These are phyloP conservation scores for Leptodermis oblonga DNA, from an alignment of 257 asterid genomes.

Conservation along the genomic window DNA sequence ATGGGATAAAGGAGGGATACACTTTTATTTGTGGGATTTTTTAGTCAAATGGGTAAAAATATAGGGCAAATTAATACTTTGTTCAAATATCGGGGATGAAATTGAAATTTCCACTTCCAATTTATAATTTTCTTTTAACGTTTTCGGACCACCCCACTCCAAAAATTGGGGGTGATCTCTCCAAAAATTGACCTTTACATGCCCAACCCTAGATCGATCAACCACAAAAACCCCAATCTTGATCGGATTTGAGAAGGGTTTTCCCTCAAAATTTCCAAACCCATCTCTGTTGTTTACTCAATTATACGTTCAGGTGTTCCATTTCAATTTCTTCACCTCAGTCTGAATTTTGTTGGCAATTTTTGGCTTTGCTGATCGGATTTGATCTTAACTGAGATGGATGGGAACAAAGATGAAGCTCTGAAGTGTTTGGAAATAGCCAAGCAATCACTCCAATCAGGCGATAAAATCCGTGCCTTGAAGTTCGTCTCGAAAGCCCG, in stretches of 20 bases:
- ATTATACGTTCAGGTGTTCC: neutral
- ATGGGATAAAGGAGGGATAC: too few relatives aligned
- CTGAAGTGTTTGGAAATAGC: slow-evolving; percentile 78
- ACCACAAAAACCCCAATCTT: neutral
- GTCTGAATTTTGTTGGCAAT: neutral
- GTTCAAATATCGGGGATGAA: neutral
- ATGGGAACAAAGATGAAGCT: slow-evolving; percentile 99
- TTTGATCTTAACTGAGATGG: slow-evolving; percentile 42
- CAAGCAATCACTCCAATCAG: slow-evolving; percentile 57
- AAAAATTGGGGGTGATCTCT: slow-evolving; percentile 1
- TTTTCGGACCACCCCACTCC: neutral
- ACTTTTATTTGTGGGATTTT: too few relatives aligned
- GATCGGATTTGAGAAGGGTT: slow-evolving; percentile 8
- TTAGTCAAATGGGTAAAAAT: too few relatives aligned
- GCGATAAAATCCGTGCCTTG: slow-evolving; percentile 62
- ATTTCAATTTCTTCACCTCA: neutral
- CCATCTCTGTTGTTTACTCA: too few relatives aligned
- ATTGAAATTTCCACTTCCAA: neutral
- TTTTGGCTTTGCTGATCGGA: neutral
- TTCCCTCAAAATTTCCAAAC: neutral
- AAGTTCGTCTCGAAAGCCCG: slow-evolving; percentile 83
- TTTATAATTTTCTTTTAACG: neutral
- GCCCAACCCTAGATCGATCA: slow-evolving; percentile 17
- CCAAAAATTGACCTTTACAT: neutral
- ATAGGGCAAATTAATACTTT: neutral